A percentile compares a stretch with the other conserved stretches of the same genome.
Evolutionary conservation across 805 yeast genomes (phyloP).

Genomic region (Sugiyamaella floridensis): DNA sequence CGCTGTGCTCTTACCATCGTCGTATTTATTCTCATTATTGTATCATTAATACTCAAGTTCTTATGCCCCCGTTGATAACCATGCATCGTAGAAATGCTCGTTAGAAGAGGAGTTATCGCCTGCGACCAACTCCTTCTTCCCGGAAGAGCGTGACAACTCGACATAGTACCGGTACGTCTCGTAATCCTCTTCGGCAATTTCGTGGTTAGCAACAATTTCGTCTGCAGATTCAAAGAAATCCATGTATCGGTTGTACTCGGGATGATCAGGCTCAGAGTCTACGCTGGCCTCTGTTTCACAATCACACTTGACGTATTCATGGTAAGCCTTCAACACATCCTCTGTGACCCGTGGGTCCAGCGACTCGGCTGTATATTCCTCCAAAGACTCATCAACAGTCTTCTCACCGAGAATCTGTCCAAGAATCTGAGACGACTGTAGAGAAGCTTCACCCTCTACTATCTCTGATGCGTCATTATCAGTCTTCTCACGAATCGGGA

Average conservation of each 20-base stretch:
- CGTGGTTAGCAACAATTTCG: slow-evolving; percentile 2
- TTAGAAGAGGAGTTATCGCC: neutral
- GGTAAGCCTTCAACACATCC: neutral
- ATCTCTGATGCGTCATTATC: neutral
- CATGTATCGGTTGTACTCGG: slow-evolving; percentile 5
- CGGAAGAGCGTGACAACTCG: slow-evolving; percentile 2
- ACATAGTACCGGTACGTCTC: slow-evolving; percentile 9
- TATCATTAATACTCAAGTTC: neutral
- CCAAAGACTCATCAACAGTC: slow-evolving; percentile 35
- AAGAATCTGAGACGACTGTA: neutral
- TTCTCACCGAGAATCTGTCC: neutral
- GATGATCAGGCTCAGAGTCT: neutral
- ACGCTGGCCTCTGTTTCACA: neutral
- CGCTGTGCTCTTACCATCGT: neutral
- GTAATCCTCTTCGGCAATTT: slow-evolving; percentile 8
- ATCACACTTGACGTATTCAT: neutral
- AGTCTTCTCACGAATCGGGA: neutral
- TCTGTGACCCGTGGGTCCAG: slow-evolving; percentile 1
- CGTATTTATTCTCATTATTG: neutral
- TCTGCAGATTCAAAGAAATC: slow-evolving; percentile 9
- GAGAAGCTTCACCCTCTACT: neutral
- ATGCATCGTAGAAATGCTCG: neutral
- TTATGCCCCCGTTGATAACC: neutral
- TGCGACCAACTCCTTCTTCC: neutral
- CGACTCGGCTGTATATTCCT: neutral